Evolutionary conservation across 192 early-diverging fungal genomes (phyloP).

Genomic region (Linnemannia exigua): DNA sequence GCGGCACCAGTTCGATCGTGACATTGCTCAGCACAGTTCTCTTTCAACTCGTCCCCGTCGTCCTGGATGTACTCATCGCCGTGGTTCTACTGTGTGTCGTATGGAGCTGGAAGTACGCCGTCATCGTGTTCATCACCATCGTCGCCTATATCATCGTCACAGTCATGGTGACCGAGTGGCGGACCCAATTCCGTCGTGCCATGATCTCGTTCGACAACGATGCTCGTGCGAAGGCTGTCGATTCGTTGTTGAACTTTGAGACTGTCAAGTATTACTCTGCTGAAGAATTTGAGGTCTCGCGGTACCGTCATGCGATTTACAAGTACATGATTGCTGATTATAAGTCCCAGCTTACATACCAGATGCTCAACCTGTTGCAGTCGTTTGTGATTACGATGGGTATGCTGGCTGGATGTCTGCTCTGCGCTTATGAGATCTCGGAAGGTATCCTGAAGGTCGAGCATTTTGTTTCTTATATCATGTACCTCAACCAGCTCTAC

Average conservation of each 20-base stretch:
- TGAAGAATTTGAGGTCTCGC: constrained; percentile 86
- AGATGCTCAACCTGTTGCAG: constrained; percentile 89
- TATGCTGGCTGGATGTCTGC: constrained; percentile 81
- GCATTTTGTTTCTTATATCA: constrained; percentile 90
- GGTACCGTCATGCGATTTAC: constrained; percentile 83
- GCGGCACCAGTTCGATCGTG: constrained; percentile 80
- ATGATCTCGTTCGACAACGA: constrained; percentile 92
- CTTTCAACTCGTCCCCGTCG: constrained; percentile 92
- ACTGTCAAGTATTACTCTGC: constrained; percentile 99
- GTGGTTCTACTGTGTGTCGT: constrained; percentile 75
- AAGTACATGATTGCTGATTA: constrained; percentile 90
- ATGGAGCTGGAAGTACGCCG: constrained; percentile 82
- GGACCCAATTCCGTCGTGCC: constrained; percentile 82
- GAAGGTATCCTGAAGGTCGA: constrained; percentile 79
- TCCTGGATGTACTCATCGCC: constrained; percentile 91
- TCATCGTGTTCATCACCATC: constrained; percentile 94
- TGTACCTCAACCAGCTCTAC: constrained; percentile 94
- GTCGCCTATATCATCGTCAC: constrained; percentile 86
- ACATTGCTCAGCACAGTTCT: constrained; percentile 84
- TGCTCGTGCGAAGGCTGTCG: constrained; percentile 87
- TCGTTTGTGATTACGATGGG: constrained; percentile 91
- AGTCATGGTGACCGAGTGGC: constrained; percentile 89
- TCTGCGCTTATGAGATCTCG: constrained; percentile 88
- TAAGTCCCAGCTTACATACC: constrained; percentile 79
- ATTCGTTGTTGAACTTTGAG: constrained; percentile 98